Base-by-base conservation (phyloP, 2,329 filamentous ascomycete species). In the Aspergillus pseudoglaucus region DNA sequence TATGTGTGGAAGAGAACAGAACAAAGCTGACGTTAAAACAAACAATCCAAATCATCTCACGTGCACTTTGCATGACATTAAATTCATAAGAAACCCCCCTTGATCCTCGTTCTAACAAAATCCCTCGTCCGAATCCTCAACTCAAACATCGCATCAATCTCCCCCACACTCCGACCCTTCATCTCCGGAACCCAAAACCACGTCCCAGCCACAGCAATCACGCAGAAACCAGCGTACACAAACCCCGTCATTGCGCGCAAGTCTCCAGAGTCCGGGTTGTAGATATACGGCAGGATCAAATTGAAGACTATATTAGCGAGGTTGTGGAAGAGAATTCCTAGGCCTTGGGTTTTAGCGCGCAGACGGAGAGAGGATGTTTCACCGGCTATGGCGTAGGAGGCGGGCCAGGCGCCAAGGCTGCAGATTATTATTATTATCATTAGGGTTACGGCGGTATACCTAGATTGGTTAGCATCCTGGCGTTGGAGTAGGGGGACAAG, bases 121-220 rank as follows among this genome's bases (percentile, higher is more conserved):
- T 54, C n/a, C 17, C 57, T 50, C 14, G 60, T 52, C 6, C 53
- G 45, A 6, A 63, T 6, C 2, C 37, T 47, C n/a, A 50, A 33
- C 44, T 61, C 59, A 49, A 68, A 67, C 62, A 68, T 63, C 4
- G 46, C 25, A 58, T 80, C 76, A 48, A 81, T 75, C 54, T 79
- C 75, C 33, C 64, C 64, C 0, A 71, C 63, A 1, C 61, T 73
- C 17, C 75, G 61, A 3, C 73, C 74, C 59, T 74, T 75, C 64
- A 78, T 80, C 57, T 82, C 79, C 0, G 79, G 79, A 0, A 81
- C 63, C 32, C 66, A 64, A 9, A 69, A 61, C 64, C 68, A 82
- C 0, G 72, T 69, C 0, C 72, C 41, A 1, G 63, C 47, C 3
- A 56, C 37, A 1, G 53, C 63, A 0, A 70, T 2, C 0, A 66